A percentile compares a stretch with the other conserved stretches of the same genome.
Evolutionary conservation across 176 grass and related monocot species (phyloP).

Genomic region (sorghum (Sorghum bicolor)): Sorghum_bicolor_NCBIv3 NC_012871.2:69790501-69791000

Average conservation of each 20-base stretch:
- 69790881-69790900: slow-evolving; percentile 30
- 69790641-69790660: background rate
- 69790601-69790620: background rate
- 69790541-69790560: slow-evolving; percentile 19
- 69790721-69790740: background rate
- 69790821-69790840: slow-evolving; percentile 3
- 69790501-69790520: slow-evolving; percentile 46
- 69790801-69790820: background rate
- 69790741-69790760: background rate
- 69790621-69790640: background rate
- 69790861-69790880: slow-evolving; percentile 17
- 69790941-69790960: slow-evolving; percentile 29
- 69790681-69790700: background rate
- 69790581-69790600: background rate
- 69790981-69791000: slow-evolving; percentile 4
- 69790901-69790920: slow-evolving; percentile 5
- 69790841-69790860: slow-evolving; percentile 28
- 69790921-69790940: slow-evolving; percentile 33
- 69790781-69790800: background rate
- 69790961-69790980: slow-evolving; percentile 40
- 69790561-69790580: background rate
- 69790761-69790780: background rate
- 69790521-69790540: slow-evolving; percentile 23
- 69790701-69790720: background rate
- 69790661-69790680: too few species aligned